A percentile compares a stretch with the other conserved stretches of the same genome.
phyloP scores from a whole-genome alignment of 1,284 basidiomycete genomes.

The Mycosarcoma maydis region DNA sequence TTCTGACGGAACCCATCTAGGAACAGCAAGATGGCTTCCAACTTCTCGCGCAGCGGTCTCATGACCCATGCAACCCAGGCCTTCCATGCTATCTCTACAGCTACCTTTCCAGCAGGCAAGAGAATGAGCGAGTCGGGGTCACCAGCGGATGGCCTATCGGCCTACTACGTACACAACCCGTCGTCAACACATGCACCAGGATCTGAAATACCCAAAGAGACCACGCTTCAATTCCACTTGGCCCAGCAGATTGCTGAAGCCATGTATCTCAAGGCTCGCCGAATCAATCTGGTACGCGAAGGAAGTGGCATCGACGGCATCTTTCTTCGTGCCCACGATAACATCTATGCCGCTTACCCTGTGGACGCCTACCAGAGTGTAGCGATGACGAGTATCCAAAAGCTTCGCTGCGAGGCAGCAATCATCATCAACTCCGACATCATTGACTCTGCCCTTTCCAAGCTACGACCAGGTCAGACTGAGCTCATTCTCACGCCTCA shows the following conservation, averaged over 20 bases:
- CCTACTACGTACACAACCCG: slow-evolving; percentile 12
- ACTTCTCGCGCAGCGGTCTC: slow-evolving; percentile 27
- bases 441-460: slow-evolving; percentile 77
- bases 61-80: slow-evolving; percentile 30
- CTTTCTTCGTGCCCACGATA: slow-evolving; percentile 32
- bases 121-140: slow-evolving; percentile 16
- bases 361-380: slow-evolving; percentile 70
- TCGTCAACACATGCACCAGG: not conserved
- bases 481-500: slow-evolving; percentile 44
- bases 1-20: not conserved
- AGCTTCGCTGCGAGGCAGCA: slow-evolving; percentile 74
- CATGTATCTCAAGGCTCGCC: slow-evolving; percentile 31
- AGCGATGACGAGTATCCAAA: slow-evolving; percentile 72
- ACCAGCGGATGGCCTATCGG: slow-evolving; percentile 21
- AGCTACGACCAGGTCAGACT: slow-evolving; percentile 59
- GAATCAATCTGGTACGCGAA: slow-evolving; percentile 25
- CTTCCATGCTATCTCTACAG: slow-evolving; percentile 17
- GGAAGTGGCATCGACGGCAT: slow-evolving; percentile 19
- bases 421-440: slow-evolving; percentile 81
- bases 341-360: slow-evolving; percentile 21
- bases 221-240: slow-evolving; percentile 26
- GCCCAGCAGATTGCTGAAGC: slow-evolving; percentile 29
- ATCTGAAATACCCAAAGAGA: slow-evolving; percentile 1
- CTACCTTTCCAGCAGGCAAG: slow-evolving; percentile 12
- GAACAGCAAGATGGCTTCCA: slow-evolving; percentile 17